phyloP scores from a whole-genome alignment of 805 yeast species.

The Yarrowia porcina region DNA sequence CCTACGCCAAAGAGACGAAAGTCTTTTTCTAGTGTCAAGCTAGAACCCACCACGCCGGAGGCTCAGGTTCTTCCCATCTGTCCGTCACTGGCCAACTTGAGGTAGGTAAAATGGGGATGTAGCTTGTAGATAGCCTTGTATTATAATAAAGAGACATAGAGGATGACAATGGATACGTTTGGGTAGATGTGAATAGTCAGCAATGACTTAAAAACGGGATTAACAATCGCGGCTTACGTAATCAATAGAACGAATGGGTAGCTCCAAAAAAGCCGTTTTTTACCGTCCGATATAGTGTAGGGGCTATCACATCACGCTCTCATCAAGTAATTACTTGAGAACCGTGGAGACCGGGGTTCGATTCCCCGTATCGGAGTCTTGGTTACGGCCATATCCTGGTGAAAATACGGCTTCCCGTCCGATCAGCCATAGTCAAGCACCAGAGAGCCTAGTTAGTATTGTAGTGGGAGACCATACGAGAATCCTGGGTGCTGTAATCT shows the following conservation, averaged over 20 bases:
- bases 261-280: too few relatives aligned
- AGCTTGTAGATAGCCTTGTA: background rate
- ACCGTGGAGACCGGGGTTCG: constrained; percentile 26
- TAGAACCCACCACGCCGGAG: background rate
- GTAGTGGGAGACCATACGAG: constrained; percentile 24
- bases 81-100: background rate
- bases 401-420: constrained; percentile 22
- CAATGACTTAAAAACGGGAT: too few relatives aligned
- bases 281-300: constrained; percentile 25
- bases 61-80: background rate
- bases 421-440: constrained; percentile 24
- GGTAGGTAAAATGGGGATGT: background rate
- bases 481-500: constrained; percentile 22
- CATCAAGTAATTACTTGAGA: background rate
- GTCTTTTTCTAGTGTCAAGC: background rate
- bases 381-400: constrained; percentile 23
- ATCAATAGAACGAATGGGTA: constrained; percentile 22
- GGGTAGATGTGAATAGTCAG: too few relatives aligned
- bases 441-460: constrained; percentile 23
- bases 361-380: constrained; percentile 25
- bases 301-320: constrained; percentile 25
- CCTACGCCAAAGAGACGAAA: background rate
- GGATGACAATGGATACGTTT: too few relatives aligned
- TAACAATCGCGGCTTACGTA: constrained; percentile 15
- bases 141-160: background rate